Evolutionary conservation across 2,329 filamentous ascomycete genomes (phyloP).

Genomic region (Diaporthe humulicola): DNA sequence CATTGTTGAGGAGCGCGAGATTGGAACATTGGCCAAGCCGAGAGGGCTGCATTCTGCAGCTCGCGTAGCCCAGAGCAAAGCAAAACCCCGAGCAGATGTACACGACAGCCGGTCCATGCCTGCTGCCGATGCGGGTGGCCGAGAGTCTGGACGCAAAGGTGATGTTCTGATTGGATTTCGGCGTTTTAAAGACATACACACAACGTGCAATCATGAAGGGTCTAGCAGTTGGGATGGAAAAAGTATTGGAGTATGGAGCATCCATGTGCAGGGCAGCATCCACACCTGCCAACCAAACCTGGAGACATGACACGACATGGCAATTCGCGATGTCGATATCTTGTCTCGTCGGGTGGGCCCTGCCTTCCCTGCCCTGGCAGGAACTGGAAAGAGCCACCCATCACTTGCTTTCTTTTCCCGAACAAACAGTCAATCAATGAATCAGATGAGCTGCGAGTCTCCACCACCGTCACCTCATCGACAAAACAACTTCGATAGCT

Average conservation of each 20-base stretch:
- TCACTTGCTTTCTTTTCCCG: neutral
- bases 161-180: neutral
- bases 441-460: conserved; percentile 18
- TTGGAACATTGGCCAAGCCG: neutral
- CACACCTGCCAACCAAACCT: neutral
- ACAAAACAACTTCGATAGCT: neutral
- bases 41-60: conserved; percentile 22
- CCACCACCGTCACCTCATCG: conserved; percentile 4
- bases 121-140: conserved; percentile 2
- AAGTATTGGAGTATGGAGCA: neutral
- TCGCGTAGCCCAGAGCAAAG: conserved; percentile 7
- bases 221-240: neutral
- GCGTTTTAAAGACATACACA: neutral
- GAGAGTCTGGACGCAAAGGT: neutral
- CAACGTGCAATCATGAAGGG: neutral
- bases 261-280: neutral
- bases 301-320: conserved; percentile 18
- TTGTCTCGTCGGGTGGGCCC: conserved; percentile 2
- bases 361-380: neutral
- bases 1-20: neutral
- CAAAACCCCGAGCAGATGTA: neutral
- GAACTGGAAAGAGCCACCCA: conserved; percentile 7
- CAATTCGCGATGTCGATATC: conserved; percentile 25
- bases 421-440: conserved; percentile 5
- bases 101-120: neutral